Evolutionary conservation across 306 rosid species (phyloP).

Genomic region (Bauhinia variegata): DNA sequence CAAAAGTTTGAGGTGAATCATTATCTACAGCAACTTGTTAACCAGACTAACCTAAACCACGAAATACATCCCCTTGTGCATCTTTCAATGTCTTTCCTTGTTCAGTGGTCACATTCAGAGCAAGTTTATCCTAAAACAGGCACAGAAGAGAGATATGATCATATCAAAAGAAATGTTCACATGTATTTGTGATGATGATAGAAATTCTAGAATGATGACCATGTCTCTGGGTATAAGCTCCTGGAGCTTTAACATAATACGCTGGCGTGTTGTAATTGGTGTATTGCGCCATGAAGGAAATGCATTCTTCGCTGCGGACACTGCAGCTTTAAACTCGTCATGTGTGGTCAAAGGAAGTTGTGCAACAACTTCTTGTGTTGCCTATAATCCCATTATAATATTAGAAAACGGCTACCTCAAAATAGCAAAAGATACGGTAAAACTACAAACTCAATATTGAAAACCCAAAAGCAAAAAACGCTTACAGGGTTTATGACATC

Average conservation of each 20-base stretch:
- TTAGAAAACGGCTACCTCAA: conserved; percentile 30
- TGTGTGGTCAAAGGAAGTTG: conserved; percentile 82
- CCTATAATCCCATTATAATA: conserved; percentile 52
- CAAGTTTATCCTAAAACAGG: conserved; percentile 78
- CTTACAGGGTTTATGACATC: conserved; percentile 91
- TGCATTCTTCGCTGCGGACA: conserved; percentile 83
- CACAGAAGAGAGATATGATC: conserved; percentile 11
- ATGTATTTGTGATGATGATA: not conserved
- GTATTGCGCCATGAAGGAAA: conserved; percentile 85
- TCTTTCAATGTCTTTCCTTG: conserved; percentile 98
- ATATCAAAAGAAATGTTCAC: not conserved
- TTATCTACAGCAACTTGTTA: conserved; percentile 16
- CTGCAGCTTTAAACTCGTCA: conserved; percentile 93
- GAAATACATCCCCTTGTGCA: conserved; percentile 98
- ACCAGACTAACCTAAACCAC: conserved; percentile 79
- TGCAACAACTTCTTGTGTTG: conserved; percentile 96
- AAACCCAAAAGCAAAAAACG: conserved; percentile 16
- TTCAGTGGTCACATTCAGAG: conserved; percentile 78
- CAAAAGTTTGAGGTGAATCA: conserved; percentile 7
- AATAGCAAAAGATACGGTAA: conserved; percentile 7
- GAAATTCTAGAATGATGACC: conserved; percentile 42
- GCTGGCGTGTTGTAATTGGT: conserved; percentile 87
- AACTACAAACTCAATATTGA: conserved; percentile 11
- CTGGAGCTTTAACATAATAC: conserved; percentile 87
- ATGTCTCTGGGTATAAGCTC: conserved; percentile 90